Conservation (phyloP, 768 basidiomycete species). For the Boletellus sp. region DNA sequence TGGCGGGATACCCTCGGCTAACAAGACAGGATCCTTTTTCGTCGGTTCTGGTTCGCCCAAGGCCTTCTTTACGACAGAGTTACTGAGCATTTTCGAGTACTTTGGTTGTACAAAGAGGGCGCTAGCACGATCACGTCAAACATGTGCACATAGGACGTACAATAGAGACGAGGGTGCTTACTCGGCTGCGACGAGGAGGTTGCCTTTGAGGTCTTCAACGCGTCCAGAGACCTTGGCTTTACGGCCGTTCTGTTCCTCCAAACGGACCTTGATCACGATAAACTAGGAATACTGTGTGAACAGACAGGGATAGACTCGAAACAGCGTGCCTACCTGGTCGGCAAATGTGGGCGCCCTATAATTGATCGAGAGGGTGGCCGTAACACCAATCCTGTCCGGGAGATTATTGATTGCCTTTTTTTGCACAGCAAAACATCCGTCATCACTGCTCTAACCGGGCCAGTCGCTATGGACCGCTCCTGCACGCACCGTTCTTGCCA, state of each 20-base stretch:
- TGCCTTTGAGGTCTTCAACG: conserved; percentile 81
- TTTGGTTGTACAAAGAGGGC: conserved; percentile 86
- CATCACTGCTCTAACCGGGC: too few species aligned
- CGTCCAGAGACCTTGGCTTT: conserved; percentile 68
- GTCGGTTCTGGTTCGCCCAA: conserved; percentile 55
- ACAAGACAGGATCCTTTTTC: conserved; percentile 20
- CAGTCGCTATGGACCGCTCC: neutral
- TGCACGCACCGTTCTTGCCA: conserved; percentile 69
- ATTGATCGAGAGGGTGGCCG: conserved; percentile 75
- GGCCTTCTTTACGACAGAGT: conserved; percentile 52
- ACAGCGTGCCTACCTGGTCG: conserved; percentile 58
- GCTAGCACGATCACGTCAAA: conserved; percentile 34
- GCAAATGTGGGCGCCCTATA: conserved; percentile 88
- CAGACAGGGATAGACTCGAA: neutral
- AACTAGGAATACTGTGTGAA: conserved; percentile 47
- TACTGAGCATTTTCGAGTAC: conserved; percentile 75
- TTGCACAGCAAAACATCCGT: neutral
- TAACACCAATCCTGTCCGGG: conserved; percentile 89
- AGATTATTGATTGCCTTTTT: conserved; percentile 78
- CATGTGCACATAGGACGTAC: neutral
- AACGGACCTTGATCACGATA: conserved; percentile 69
- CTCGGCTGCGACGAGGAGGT: conserved; percentile 77
- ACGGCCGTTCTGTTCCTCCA: conserved; percentile 69
- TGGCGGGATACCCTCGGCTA: conserved; percentile 28
- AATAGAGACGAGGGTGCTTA: conserved; percentile 36